Evolutionary conservation across 2,329 filamentous ascomycete genomes (phyloP), one percentile per base, ranked within the genome.

Genomic region (Myriosclerotinia duriaeana): DNA sequence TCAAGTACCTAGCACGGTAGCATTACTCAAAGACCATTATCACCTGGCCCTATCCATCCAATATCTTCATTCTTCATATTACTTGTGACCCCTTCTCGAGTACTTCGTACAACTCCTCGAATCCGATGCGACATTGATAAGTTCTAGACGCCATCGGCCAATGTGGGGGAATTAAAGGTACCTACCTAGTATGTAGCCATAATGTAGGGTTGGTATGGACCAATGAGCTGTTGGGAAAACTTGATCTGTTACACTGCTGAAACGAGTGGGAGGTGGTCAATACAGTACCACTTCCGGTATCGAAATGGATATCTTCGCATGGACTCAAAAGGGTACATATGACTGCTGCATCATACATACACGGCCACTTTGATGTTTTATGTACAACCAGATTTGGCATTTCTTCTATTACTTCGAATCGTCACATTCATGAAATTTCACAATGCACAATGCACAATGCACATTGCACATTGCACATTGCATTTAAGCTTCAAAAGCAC

Each of bases 221-320:
- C 53, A 59, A 52, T 48, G 22, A 30, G 17, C 38, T 30, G 15
- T 50, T 22, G 15, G 17, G n/a, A 40, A 40, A 26, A 36, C 44
- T 58, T 20, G 42, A 42, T 26, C 53, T 65, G 62, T 59, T 46
- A 59, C 62, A 65, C 63, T 34, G 30, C 53, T 65, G 63, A 59
- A 65, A 59, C 53, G 36, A 38, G 34, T 48, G 62, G 42, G 34
- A 58, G 42, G 38, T 40, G 26, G 20, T 12, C 17, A 34, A 30
- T 34, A 34, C 15, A 38, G 38, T 60, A 30, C 30, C 56, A 52
- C 36, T 50, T 42, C 12, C 46, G 48, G 36, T 17, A 26, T 38
- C 36, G 6, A 34, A n/a, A n/a, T n/a, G n/a, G n/a, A 34, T 26
- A 20, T 46, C 61, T 40, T 56, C 42, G 53, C 53, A 48, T 65